These are phyloP conservation scores for Hemisphaericaspora lyxosophila DNA, from an alignment of 1,139 yeast species.

Conservation along the genomic window DNA sequence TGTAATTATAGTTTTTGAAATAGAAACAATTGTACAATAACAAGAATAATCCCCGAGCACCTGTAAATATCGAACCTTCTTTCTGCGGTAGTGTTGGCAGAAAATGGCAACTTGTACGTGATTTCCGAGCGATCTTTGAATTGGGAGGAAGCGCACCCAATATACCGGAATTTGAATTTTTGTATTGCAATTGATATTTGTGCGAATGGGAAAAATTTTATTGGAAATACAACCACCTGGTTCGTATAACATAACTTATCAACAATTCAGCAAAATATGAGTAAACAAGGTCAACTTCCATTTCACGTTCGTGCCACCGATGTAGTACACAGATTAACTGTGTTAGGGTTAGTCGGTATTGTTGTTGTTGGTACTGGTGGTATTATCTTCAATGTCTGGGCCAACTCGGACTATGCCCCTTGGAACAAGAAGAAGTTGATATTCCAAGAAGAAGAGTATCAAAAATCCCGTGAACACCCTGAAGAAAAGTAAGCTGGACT, in stretches of 20 bases:
- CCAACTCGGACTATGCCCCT: conserved; percentile 49
- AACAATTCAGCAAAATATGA: conserved; percentile 2
- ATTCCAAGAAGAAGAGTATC: conserved; percentile 35
- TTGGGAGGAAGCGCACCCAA: background rate
- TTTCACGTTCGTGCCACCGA: conserved; percentile 63
- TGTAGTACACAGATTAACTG: conserved; percentile 79
- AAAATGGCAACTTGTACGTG: too few relatives aligned
- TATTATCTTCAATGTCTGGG: conserved; percentile 60
- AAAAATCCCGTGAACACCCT: conserved; percentile 22
- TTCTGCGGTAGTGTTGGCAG: too few relatives aligned
- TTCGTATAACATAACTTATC: background rate
- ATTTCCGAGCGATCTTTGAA: too few relatives aligned
- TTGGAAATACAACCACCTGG: background rate
- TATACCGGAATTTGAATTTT: background rate
- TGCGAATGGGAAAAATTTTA: background rate
- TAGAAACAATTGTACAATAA: conserved; percentile 1
- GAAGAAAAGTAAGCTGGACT: conserved; percentile 7
- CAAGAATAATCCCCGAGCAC: too few relatives aligned
- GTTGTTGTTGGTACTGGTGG: conserved; percentile 54
- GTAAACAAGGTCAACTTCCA: conserved; percentile 39
- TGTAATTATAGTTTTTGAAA: background rate
- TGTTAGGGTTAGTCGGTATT: conserved; percentile 70
- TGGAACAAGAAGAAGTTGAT: conserved; percentile 44
- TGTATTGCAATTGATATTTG: background rate
- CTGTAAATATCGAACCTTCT: too few relatives aligned